Evolutionary conservation across 2,329 filamentous ascomycete genomes (phyloP), one percentile per base, ranked within the genome.

Genomic region (Arthrobotrys megalospora): DNA sequence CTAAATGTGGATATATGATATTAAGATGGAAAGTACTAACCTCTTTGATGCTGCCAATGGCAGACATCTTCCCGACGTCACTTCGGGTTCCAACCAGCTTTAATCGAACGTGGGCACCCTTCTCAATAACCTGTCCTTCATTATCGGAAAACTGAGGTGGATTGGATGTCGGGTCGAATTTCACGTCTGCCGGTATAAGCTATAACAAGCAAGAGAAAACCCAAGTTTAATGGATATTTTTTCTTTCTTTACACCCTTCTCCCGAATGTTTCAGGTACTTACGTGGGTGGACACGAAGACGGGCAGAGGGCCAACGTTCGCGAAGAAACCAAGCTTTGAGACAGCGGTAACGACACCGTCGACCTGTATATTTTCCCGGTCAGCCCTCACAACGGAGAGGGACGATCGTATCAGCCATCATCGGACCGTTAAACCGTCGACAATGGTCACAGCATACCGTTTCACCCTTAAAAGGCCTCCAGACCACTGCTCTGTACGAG

Each of bases 121-220:
- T 93, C 85, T 98, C 94, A 82, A 99, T 97, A 41, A 94, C 91
- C 81, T 94, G 93, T 81, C 97, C 96, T 80, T 93, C 93, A 82
- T 97, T 95, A 84, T 99, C 95, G 45, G 94, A 97, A 85, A 94
- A 99, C 83, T 97, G 93, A 1, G 95, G 94, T n/a, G 96, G 96
- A 43, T 95, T 97, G 64, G 95, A 94, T 82, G 97, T 97, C 55
- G 93, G 92, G 83, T 97, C 95, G 87, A 93, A 98, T 85, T 93
- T 96, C 85, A 97, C 93, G 80, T 96, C 93, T 80, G 89, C 89
- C 0, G 96, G 94, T 82, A 99, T 97, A 86, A 96, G 90, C 93
- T 96, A 83, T 75, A 81, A 64, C 28, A 67, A 68, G 76, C 55
- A 82, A 81, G 62, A 75, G 28, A 82, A 83, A 79, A 83, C 81